Conservation (phyloP, 306 rosid genomes). For the Prunus mume region DNA sequence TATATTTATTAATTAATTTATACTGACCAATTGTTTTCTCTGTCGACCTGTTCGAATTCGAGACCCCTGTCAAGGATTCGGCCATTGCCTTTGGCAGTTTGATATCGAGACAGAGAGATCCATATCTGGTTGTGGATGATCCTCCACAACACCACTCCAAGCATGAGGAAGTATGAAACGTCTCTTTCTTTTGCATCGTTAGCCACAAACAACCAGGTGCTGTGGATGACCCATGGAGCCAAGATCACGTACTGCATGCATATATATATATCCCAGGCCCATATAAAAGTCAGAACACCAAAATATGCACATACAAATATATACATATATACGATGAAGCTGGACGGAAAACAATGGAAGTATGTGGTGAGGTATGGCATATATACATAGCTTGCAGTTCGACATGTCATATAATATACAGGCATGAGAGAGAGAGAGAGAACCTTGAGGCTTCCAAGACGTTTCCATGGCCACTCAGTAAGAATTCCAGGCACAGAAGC, state of each 20-base stretch:
- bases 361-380: no score
- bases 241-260: conserved; percentile 49
- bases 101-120: conserved; percentile 53
- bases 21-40: conserved; percentile 34
- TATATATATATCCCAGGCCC: background rate
- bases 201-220: conserved; percentile 32
- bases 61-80: conserved; percentile 39
- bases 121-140: conserved; percentile 60
- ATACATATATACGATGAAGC: no score
- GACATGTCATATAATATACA: background rate
- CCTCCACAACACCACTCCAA: conserved; percentile 38
- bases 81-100: conserved; percentile 46
- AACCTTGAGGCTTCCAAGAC: conserved; percentile 1
- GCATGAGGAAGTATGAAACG: conserved; percentile 32
- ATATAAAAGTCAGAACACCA: background rate
- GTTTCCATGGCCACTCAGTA: background rate
- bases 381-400: no score
- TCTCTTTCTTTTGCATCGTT: conserved; percentile 33
- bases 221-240: conserved; percentile 54
- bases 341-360: no score
- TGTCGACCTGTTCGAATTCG: conserved; percentile 40
- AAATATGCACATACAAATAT: no score
- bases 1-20: no score
- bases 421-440: background rate
- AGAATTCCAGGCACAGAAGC: conserved; percentile 3